Percentiles rank a stretch among this genome's conserved stretches.
Evolutionary conservation across 2,329 filamentous ascomycete species (phyloP).

Genomic region (Phoma sp.): DNA sequence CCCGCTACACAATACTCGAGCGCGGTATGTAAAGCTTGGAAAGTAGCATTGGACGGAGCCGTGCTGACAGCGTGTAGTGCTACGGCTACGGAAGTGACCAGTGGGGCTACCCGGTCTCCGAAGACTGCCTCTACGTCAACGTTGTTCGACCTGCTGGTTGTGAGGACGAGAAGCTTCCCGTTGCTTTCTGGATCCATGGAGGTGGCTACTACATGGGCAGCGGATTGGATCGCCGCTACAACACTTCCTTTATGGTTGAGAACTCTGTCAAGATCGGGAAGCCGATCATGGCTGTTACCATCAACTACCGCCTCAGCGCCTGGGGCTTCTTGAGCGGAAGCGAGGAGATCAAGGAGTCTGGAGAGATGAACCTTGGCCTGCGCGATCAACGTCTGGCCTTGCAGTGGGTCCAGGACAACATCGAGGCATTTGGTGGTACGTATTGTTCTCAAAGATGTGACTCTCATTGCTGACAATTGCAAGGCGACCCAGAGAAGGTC

Average conservation of each 20-base stretch:
- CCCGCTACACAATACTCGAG: conserved; percentile 45
- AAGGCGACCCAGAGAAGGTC: conserved; percentile 51
- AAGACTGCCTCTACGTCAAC: conserved; percentile 57
- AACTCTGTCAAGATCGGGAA: conserved; percentile 53
- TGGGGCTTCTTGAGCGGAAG: conserved; percentile 68
- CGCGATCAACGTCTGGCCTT: conserved; percentile 55
- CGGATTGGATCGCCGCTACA: conserved; percentile 60
- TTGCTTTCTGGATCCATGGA: conserved; percentile 63
- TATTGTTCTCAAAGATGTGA: conserved; percentile 32
- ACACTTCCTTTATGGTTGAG: conserved; percentile 56
- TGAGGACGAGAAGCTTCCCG: conserved; percentile 53
- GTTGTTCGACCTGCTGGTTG: conserved; percentile 53
- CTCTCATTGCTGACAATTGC: conserved; percentile 29
- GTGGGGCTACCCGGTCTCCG: conserved; percentile 59
- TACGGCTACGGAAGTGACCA: conserved; percentile 45
- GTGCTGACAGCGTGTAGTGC: conserved; percentile 32
- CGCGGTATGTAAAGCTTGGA: conserved; percentile 15
- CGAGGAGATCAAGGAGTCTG: conserved; percentile 44
- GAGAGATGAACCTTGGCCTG: conserved; percentile 56
- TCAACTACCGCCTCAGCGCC: conserved; percentile 60
- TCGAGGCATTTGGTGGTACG: conserved; percentile 52
- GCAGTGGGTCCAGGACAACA: conserved; percentile 54
- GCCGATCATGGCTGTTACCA: conserved; percentile 54
- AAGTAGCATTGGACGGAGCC: neutral
- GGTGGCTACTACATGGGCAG: conserved; percentile 58